phyloP scores from a whole-genome alignment of 305 asterid species.

The Andrographis paniculata region DNA sequence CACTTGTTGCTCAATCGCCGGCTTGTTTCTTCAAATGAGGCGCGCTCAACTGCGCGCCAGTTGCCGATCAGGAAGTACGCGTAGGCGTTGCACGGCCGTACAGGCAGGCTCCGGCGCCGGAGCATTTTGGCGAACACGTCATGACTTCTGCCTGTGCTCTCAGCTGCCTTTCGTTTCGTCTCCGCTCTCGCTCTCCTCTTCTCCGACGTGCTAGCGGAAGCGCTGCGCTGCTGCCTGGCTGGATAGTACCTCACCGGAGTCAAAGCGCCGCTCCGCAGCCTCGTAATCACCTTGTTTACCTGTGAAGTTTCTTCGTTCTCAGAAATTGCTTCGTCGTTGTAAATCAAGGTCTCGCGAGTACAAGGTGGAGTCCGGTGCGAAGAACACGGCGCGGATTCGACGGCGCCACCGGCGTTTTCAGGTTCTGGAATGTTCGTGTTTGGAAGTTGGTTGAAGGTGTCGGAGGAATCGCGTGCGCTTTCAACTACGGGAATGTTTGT shows the following conservation, averaged over 20 bases:
- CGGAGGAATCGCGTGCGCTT: constrained; percentile 17
- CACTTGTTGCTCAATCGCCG: constrained; percentile 24
- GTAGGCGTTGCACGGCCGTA: constrained; percentile 30
- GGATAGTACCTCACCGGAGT: constrained; percentile 24
- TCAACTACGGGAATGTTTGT: constrained; percentile 7
- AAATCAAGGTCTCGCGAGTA: neutral
- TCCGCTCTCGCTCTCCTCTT: too few relatives aligned
- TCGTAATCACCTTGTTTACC: constrained; percentile 7
- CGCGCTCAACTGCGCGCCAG: constrained; percentile 25
- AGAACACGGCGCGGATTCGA: too few relatives aligned
- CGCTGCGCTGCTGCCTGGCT: constrained; percentile 8
- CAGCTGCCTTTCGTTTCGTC: constrained; percentile 7
- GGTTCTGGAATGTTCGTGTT: constrained; percentile 8
- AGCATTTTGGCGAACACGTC: constrained; percentile 28
- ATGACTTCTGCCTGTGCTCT: constrained; percentile 7
- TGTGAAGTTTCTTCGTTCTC: neutral
- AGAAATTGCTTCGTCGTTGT: neutral
- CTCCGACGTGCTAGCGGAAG: neutral
- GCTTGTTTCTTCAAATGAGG: constrained; percentile 27
- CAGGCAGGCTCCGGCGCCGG: constrained; percentile 20
- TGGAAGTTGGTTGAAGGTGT: neutral
- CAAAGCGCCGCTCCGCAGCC: constrained; percentile 33
- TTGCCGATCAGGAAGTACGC: constrained; percentile 29
- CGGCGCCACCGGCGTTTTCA: constrained; percentile 16
- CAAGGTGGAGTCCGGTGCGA: too few relatives aligned